A percentile compares a stretch with the other conserved stretches of the same genome.
Evolutionary conservation across 257 asterid species (phyloP).

Genomic region (Ilex asprella): DNA sequence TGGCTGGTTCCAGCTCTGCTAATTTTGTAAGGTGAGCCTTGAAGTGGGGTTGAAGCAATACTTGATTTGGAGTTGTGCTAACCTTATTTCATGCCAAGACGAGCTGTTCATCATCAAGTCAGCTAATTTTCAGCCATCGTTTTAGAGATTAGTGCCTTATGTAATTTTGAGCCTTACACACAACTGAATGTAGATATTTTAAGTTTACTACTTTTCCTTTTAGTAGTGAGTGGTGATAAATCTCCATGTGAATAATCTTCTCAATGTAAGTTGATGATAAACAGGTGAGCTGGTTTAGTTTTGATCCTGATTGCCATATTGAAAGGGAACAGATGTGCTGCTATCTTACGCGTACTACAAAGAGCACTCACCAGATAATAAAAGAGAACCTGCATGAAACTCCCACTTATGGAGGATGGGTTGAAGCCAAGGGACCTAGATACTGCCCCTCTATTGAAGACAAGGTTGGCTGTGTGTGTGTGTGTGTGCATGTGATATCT

Average conservation of each 20-base stretch:
- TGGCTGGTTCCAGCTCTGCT: neutral
- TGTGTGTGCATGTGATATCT: slow-evolving; percentile 6
- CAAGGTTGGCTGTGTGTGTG: slow-evolving; percentile 43
- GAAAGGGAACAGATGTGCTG: slow-evolving; percentile 94
- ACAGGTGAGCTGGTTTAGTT: slow-evolving; percentile 97
- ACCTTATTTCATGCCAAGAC: too few species aligned
- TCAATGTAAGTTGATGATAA: slow-evolving; percentile 16
- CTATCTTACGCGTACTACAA: slow-evolving; percentile 91
- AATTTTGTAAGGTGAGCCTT: neutral
- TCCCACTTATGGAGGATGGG: slow-evolving; percentile 99
- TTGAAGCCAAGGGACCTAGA: slow-evolving; percentile 98
- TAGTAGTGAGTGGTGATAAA: neutral
- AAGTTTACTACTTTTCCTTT: neutral
- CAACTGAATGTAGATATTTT: neutral
- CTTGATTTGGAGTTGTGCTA: neutral
- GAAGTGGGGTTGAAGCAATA: neutral
- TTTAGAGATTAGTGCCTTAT: neutral
- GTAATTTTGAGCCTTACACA: neutral
- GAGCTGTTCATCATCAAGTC: too few species aligned
- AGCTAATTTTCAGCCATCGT: neutral
- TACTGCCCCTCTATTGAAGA: slow-evolving; percentile 99
- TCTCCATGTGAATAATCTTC: slow-evolving; percentile 10
- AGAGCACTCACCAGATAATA: slow-evolving; percentile 78
- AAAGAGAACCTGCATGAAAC: slow-evolving; percentile 91
- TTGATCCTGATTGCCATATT: slow-evolving; percentile 76